Conservation (phyloP, 106 monocot genomes). For the Amphibolis antarctica region DNA sequence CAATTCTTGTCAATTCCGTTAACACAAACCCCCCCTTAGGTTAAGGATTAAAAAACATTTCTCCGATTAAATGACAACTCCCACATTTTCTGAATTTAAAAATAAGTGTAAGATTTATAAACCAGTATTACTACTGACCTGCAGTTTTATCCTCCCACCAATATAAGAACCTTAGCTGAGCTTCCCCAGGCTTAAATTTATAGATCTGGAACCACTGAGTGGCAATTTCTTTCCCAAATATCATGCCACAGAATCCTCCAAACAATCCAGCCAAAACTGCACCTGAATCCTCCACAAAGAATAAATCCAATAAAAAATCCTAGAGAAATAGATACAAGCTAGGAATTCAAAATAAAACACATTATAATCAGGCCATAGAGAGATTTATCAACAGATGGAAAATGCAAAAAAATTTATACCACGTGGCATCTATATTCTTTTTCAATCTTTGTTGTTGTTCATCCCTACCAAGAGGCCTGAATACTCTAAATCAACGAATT, state of each 20-base stretch:
- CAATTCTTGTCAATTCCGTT: no score
- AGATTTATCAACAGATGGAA: no score
- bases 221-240: constrained; percentile 23
- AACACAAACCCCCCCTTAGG: no score
- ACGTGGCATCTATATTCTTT: no score
- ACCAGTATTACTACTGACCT: neutral
- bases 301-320: neutral
- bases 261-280: constrained; percentile 22
- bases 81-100: neutral
- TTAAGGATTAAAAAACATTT: no score
- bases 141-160: constrained; percentile 30
- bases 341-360: neutral
- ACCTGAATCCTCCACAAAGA: constrained; percentile 7
- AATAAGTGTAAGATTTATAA: neutral
- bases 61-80: neutral
- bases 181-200: constrained; percentile 18
- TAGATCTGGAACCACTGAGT: constrained; percentile 26
- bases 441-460: no score
- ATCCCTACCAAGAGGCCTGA: no score
- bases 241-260: constrained; percentile 25
- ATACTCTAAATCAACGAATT: no score
- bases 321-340: neutral
- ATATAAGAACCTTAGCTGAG: constrained; percentile 25
- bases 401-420: no score
- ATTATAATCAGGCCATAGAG: no score